Evolutionary conservation across 2,329 filamentous ascomycete genomes (phyloP).

Genomic region (Alternaria arborescens): DNA sequence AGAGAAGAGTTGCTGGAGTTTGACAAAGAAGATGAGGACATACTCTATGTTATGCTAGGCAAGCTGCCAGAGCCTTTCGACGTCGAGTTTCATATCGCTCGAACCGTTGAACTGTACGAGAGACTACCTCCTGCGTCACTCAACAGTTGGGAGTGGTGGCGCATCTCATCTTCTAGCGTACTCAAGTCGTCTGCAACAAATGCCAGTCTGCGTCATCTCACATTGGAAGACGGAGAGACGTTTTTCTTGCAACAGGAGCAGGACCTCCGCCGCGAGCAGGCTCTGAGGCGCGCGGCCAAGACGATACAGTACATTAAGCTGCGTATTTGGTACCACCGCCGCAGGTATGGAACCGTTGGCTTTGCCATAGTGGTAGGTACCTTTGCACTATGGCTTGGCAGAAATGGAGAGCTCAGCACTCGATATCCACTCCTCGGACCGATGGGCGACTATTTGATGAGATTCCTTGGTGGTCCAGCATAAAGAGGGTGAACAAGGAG

Average conservation of each 20-base stretch:
- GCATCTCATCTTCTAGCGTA: slow-evolving; percentile 78
- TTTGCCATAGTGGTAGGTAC: slow-evolving; percentile 58
- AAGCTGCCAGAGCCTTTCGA: slow-evolving; percentile 85
- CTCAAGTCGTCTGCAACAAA: slow-evolving; percentile 79
- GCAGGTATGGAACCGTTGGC: slow-evolving; percentile 65
- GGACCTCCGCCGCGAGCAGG: slow-evolving; percentile 74
- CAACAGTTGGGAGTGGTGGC: slow-evolving; percentile 69
- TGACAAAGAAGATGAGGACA: slow-evolving; percentile 78
- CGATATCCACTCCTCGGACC: slow-evolving; percentile 24
- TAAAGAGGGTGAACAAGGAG: not conserved
- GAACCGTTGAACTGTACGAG: slow-evolving; percentile 70
- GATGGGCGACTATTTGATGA: slow-evolving; percentile 28
- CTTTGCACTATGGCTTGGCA: slow-evolving; percentile 48
- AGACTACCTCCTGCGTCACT: slow-evolving; percentile 76
- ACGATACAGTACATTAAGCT: slow-evolving; percentile 46
- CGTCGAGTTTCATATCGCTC: slow-evolving; percentile 77
- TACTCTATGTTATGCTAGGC: slow-evolving; percentile 87
- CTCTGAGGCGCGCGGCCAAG: slow-evolving; percentile 47
- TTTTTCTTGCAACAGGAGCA: slow-evolving; percentile 76
- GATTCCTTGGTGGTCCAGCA: slow-evolving; percentile 18
- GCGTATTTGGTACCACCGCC: slow-evolving; percentile 70
- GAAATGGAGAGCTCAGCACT: slow-evolving; percentile 18
- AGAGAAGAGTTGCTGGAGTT: slow-evolving; percentile 86
- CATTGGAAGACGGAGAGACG: slow-evolving; percentile 69
- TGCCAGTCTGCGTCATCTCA: slow-evolving; percentile 62